phyloP scores from a whole-genome alignment of 176 grass and related monocot genomes.

The Carex parvula region DNA sequence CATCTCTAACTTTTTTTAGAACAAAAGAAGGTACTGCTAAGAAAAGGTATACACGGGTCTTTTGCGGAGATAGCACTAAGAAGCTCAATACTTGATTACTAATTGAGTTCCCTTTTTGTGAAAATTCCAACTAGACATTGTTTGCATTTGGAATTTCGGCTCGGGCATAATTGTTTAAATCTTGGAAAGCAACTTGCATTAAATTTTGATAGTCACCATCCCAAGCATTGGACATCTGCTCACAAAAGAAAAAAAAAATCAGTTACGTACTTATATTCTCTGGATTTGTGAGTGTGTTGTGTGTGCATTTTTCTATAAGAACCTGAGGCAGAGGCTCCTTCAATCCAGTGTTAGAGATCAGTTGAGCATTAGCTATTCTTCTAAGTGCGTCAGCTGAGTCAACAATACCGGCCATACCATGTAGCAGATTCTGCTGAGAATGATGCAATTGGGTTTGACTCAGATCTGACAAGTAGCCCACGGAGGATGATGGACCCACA shows the following conservation, averaged over 20 bases:
- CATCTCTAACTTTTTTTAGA: background rate
- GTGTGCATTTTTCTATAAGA: constrained; percentile 26
- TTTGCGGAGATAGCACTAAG: constrained; percentile 1
- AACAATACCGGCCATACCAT: constrained; percentile 29
- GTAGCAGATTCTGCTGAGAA: constrained; percentile 44
- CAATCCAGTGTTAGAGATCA: constrained; percentile 46
- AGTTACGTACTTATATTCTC: background rate
- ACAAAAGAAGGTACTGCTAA: background rate
- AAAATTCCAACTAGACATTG: constrained; percentile 5
- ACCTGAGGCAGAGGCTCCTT: constrained; percentile 60
- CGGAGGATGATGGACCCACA: constrained; percentile 32
- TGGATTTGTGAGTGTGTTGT: background rate
- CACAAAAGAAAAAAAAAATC: constrained; percentile 10
- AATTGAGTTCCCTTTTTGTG: background rate
- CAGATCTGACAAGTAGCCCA: constrained; percentile 35
- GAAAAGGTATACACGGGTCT: background rate
- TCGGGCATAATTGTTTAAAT: constrained; percentile 36
- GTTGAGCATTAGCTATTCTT: constrained; percentile 44
- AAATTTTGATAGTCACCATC: constrained; percentile 51
- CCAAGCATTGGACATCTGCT: constrained; percentile 52
- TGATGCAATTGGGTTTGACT: constrained; percentile 38
- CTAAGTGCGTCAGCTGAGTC: constrained; percentile 37
- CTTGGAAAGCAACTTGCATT: constrained; percentile 41
- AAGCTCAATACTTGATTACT: background rate
- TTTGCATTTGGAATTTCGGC: background rate